Conservation (phyloP, 768 basidiomycete species). For the Tulasnella sp. region DNA sequence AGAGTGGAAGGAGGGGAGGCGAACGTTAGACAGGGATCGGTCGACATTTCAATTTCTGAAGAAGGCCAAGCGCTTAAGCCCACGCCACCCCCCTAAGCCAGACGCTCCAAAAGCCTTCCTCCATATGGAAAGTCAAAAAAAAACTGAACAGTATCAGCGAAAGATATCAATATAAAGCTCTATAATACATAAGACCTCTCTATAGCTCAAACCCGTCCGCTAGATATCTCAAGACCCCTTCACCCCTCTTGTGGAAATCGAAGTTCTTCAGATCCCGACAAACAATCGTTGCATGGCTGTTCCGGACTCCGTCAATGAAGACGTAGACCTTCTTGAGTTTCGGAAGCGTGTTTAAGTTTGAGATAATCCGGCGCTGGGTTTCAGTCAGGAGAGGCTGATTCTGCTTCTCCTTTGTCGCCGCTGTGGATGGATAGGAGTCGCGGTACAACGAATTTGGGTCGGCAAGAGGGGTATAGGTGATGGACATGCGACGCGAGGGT, state of each 20-base stretch:
- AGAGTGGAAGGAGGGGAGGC: background rate
- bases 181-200: background rate
- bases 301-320: slow-evolving; percentile 46
- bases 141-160: too few relatives aligned
- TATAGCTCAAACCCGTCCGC: slow-evolving; percentile 39
- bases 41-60: background rate
- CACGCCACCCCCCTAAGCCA: background rate
- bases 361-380: slow-evolving; percentile 45
- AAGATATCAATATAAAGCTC: too few relatives aligned
- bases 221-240: slow-evolving; percentile 61
- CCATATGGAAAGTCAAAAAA: too few relatives aligned
- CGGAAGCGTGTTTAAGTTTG: slow-evolving; percentile 55
- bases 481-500: background rate
- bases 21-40: background rate
- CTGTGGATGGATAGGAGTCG: background rate
- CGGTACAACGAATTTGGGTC: slow-evolving; percentile 3
- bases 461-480: background rate
- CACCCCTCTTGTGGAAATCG: slow-evolving; percentile 45
- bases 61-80: background rate
- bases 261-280: slow-evolving; percentile 55
- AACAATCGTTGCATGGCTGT: slow-evolving; percentile 63
- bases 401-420: background rate
- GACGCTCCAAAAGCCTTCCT: background rate
- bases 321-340: slow-evolving; percentile 56
- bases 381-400: slow-evolving; percentile 34